phyloP scores from a whole-genome alignment of 2,329 filamentous ascomycete genomes.

The Penicillium sp. region DNA sequence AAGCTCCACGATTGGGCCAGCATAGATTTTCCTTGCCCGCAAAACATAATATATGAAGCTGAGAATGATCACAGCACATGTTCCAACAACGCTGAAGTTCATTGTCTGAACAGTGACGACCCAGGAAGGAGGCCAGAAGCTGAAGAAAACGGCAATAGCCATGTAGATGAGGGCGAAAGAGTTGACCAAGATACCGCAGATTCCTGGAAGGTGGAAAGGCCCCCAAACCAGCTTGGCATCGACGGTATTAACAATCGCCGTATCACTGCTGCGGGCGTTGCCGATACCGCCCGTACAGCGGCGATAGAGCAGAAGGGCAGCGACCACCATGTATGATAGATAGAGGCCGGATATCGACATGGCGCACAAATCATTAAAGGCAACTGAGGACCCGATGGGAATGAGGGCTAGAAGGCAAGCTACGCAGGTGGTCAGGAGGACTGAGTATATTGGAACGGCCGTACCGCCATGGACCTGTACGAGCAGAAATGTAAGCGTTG shows the following conservation, averaged over 20 bases:
- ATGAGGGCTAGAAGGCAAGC: conserved; percentile 38
- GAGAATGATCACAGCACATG: conserved; percentile 45
- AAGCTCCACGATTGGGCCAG: conserved; percentile 29
- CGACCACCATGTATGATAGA: conserved; percentile 34
- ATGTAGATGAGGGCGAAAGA: conserved; percentile 50
- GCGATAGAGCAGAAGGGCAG: conserved; percentile 31
- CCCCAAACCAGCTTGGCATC: conserved; percentile 35
- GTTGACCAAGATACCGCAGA: conserved; percentile 50
- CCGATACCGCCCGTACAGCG: conserved; percentile 29
- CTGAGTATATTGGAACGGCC: conserved; percentile 32
- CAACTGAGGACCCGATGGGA: conserved; percentile 36
- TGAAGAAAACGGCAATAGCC: conserved; percentile 52
- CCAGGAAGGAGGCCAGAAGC: conserved; percentile 51
- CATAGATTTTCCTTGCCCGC: conserved; percentile 40
- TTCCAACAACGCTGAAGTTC: conserved; percentile 53
- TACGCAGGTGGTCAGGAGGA: conserved; percentile 31
- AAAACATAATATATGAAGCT: conserved; percentile 46
- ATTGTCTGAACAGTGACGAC: conserved; percentile 46
- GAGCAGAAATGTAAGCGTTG: too few species aligned
- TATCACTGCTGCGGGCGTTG: conserved; percentile 19
- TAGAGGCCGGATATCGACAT: conserved; percentile 39
- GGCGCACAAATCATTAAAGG: conserved; percentile 37
- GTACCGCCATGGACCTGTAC: conserved; percentile 21
- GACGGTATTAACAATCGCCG: conserved; percentile 27
- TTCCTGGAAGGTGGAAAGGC: conserved; percentile 31